Evolutionary conservation across 1,284 basidiomycete genomes (phyloP), one percentile per base, ranked within the genome.

Genomic region (Microbotryomycetes sp.): DNA sequence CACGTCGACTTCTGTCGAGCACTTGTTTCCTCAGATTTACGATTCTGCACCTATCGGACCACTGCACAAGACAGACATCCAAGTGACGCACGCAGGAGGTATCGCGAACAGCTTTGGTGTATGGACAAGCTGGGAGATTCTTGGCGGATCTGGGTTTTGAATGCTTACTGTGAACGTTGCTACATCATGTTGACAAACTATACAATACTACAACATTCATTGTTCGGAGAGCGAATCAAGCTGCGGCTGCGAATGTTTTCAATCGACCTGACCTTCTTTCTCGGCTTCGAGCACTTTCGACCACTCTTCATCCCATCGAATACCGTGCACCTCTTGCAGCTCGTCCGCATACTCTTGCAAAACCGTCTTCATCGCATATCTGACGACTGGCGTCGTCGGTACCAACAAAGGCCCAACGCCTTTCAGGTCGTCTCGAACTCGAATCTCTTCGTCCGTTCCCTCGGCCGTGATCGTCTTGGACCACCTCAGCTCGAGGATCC

Each of bases 301-400:
- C 60, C 60, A 56, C 5, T 57, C 59, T n/a, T 66, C 65, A 3
- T 41, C 35, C 35, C 35, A 41, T 18, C 18, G 9, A 18, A 41
- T 9, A 11, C 35, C 35, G 18, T 41, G 35, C 9, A 18, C 35
- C 11, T 11, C 35, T 18, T 41, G 11, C 35, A 41, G 18, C 18
- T 41, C 35, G 18, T 24, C 26, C 30, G 54, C 51, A 29, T 60
- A 60, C 52, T 89, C 88, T 70, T 82, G 79, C 24, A 89, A 81
- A 15, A 89, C 87, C 71, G 85, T 82, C 53, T 81, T 78, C 86
- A 89, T 89, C 51, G 88, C 87, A 73, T 78, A 86, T 27, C 83
- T 78, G 82, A 89, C 85, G 60, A 89, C 85, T 1, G 87, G 87
- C 3, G 87, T 86, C 23, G 81, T 80, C 9, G 87, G 84, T 28